Conservation (phyloP, 2,329 filamentous ascomycete species). For the Epichloe hybrida region DNA sequence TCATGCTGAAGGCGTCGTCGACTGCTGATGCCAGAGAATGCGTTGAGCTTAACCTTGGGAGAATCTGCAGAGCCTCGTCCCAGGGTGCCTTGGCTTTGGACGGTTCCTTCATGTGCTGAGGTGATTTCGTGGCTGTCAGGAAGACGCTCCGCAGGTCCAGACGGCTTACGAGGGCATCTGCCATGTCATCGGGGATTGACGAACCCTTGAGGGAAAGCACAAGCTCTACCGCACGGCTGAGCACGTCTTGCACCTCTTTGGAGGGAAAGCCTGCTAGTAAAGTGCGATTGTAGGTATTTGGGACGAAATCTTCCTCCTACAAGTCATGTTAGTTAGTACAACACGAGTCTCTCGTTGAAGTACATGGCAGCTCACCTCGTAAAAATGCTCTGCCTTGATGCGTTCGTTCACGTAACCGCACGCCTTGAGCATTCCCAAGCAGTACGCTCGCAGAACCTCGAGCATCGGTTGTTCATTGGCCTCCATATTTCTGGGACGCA, state of each 20-base stretch:
- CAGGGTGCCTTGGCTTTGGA: slow-evolving; percentile 37
- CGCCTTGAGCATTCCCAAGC: slow-evolving; percentile 68
- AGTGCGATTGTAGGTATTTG: slow-evolving; percentile 73
- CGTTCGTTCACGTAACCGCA: slow-evolving; percentile 67
- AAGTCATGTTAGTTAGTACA: neutral
- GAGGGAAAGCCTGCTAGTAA: slow-evolving; percentile 53
- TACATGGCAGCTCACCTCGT: slow-evolving; percentile 48
- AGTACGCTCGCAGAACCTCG: slow-evolving; percentile 69
- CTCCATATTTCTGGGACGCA: slow-evolving; percentile 19
- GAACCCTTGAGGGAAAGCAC: slow-evolving; percentile 29
- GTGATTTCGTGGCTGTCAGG: slow-evolving; percentile 38
- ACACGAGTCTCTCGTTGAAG: no score
- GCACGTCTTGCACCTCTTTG: slow-evolving; percentile 37
- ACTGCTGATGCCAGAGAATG: slow-evolving; percentile 50
- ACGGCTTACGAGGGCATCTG: slow-evolving; percentile 47
- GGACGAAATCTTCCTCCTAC: slow-evolving; percentile 92
- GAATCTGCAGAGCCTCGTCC: slow-evolving; percentile 34
- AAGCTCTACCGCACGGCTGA: slow-evolving; percentile 41
- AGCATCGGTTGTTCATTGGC: slow-evolving; percentile 34
- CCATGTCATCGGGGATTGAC: slow-evolving; percentile 25
- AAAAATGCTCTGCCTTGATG: slow-evolving; percentile 75
- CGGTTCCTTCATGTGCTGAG: slow-evolving; percentile 29
- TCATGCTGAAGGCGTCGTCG: slow-evolving; percentile 72
- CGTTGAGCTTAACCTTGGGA: slow-evolving; percentile 45
- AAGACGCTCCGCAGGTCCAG: slow-evolving; percentile 54